Conservation (phyloP, 2,329 filamentous ascomycete species). For the Zymoseptoria crescenta region DNA sequence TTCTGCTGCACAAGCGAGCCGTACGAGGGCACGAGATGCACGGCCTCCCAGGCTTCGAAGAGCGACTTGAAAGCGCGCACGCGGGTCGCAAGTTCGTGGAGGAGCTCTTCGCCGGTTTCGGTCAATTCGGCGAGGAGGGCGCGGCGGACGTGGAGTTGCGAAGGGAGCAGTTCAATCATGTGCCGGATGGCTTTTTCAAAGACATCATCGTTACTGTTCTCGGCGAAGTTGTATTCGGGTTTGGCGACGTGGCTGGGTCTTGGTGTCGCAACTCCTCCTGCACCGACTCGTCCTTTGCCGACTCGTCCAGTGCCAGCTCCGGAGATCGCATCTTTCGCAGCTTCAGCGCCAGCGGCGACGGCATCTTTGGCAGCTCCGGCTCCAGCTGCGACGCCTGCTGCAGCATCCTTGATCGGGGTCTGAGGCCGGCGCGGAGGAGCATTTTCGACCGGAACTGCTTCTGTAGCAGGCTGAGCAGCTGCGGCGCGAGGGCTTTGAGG, state of each 20-base stretch:
- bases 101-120: conserved; percentile 9
- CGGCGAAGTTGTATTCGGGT: neutral
- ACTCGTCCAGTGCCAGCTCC: neutral
- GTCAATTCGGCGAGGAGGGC: conserved; percentile 8
- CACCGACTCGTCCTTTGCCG: neutral
- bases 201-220: neutral
- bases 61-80: conserved; percentile 10
- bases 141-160: neutral
- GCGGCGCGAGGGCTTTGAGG: neutral
- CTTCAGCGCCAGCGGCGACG: neutral
- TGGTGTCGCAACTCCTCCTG: neutral
- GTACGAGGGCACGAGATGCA: conserved; percentile 5
- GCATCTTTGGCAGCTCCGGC: neutral
- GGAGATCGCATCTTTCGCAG: neutral
- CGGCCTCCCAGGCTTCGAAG: conserved; percentile 11
- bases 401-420: neutral
- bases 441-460: neutral
- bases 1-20: conserved; percentile 3
- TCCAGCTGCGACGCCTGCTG: neutral
- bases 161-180: conserved; percentile 3
- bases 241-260: neutral
- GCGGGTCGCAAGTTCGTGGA: conserved; percentile 12
- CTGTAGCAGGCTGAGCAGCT: neutral
- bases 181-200: neutral
- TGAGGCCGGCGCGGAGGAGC: neutral